Conservation (phyloP, 768 basidiomycete species). For the Tubosaeta sp. region DNA sequence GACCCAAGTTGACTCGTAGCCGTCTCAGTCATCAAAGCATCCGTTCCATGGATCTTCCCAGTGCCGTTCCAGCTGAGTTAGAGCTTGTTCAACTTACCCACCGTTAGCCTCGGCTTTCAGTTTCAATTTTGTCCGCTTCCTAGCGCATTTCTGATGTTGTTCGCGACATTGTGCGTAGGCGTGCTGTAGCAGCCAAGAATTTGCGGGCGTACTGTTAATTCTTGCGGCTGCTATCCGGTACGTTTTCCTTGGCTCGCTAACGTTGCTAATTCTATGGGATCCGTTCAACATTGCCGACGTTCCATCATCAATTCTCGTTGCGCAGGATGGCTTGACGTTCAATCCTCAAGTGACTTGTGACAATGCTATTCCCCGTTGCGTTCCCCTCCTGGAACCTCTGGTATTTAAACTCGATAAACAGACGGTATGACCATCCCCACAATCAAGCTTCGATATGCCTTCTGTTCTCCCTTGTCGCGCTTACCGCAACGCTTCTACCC, state of each 20-base stretch:
- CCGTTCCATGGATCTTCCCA: neutral
- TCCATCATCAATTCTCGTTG: constrained; percentile 5
- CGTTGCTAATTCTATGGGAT: neutral
- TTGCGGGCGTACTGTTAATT: neutral
- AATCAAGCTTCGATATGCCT: constrained; percentile 21
- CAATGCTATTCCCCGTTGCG: neutral
- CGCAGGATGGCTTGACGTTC: constrained; percentile 20
- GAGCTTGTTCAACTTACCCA: neutral
- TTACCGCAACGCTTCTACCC: constrained; percentile 6
- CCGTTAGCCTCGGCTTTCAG: neutral
- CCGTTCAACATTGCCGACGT: neutral
- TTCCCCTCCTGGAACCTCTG: neutral
- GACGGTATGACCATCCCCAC: constrained; percentile 8
- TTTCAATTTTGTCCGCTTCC: neutral
- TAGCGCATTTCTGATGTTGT: neutral
- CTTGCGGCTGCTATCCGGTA: neutral
- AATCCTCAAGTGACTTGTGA: neutral
- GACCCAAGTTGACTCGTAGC: constrained; percentile 11
- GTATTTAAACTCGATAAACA: constrained; percentile 4
- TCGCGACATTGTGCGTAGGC: neutral
- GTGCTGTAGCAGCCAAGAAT: constrained; percentile 5
- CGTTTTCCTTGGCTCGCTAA: constrained; percentile 12
- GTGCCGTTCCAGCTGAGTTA: neutral
- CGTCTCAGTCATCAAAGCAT: constrained; percentile 2
- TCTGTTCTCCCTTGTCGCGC: constrained; percentile 1